phyloP scores from a whole-genome alignment of 768 basidiomycete genomes.

The Coprinopsis strossmayeri region DNA sequence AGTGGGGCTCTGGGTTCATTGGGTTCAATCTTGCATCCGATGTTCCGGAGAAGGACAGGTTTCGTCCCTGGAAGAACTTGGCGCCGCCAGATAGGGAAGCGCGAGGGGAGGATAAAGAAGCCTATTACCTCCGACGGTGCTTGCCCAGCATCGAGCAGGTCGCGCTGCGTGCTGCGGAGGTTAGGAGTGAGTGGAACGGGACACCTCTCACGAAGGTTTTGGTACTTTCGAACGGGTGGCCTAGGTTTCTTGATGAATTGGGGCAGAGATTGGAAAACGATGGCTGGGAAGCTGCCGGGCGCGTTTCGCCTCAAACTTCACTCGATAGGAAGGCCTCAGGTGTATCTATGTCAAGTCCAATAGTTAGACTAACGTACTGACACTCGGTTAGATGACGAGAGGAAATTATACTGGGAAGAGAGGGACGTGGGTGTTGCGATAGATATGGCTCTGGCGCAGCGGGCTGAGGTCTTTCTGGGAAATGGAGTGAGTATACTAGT shows the following conservation, averaged over 20 bases:
- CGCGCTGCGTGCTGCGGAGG: slow-evolving; percentile 27
- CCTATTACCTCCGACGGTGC: slow-evolving; percentile 37
- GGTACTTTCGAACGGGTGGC: slow-evolving; percentile 47
- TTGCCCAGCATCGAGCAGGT: slow-evolving; percentile 36
- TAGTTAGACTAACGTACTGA: too few species aligned
- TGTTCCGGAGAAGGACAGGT: slow-evolving; percentile 24
- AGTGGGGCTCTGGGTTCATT: slow-evolving; percentile 39
- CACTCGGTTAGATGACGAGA: slow-evolving; percentile 26
- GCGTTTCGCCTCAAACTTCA: not conserved
- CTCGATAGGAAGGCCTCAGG: not conserved
- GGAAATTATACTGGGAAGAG: slow-evolving; percentile 38
- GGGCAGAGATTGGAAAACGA: slow-evolving; percentile 31
- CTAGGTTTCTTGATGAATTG: slow-evolving; percentile 34
- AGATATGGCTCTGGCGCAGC: slow-evolving; percentile 55
- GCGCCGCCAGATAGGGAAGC: not conserved
- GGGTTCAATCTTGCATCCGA: slow-evolving; percentile 41
- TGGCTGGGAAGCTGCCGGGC: slow-evolving; percentile 40
- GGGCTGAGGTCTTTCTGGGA: slow-evolving; percentile 54
- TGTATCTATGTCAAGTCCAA: too few species aligned
- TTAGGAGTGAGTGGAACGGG: slow-evolving; percentile 26
- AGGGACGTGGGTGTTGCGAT: slow-evolving; percentile 43
- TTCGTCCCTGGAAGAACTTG: not conserved
- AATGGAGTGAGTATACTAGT: slow-evolving; percentile 42
- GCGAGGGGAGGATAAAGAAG: slow-evolving; percentile 2
- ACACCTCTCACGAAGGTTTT: slow-evolving; percentile 27